These are phyloP conservation scores for Ogataea ganodermae DNA, from an alignment of 805 yeast species.

Conservation along the genomic window DNA sequence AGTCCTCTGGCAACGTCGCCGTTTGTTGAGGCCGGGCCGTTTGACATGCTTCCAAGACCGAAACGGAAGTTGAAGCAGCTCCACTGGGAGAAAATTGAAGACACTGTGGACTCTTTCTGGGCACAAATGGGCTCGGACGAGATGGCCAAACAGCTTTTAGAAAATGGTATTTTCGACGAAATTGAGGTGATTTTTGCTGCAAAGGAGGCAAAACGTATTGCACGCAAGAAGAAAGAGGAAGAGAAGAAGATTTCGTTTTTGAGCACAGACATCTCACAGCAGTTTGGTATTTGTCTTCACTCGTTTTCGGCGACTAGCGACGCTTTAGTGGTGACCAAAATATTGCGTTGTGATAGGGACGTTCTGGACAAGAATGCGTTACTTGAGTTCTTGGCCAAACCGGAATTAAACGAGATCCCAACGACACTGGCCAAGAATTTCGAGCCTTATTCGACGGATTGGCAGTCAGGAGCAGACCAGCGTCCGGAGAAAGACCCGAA, in stretches of 20 bases:
- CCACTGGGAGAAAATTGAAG: slow-evolving; percentile 95
- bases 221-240: slow-evolving; percentile 47
- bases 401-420: slow-evolving; percentile 74
- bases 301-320: slow-evolving; percentile 64
- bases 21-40: slow-evolving; percentile 34
- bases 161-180: slow-evolving; percentile 79
- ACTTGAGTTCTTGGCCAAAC: slow-evolving; percentile 79
- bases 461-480: slow-evolving; percentile 44
- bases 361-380: slow-evolving; percentile 70
- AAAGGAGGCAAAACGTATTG: slow-evolving; percentile 59
- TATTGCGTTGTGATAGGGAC: slow-evolving; percentile 74
- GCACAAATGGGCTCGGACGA: slow-evolving; percentile 58
- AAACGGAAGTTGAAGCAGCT: slow-evolving; percentile 83
- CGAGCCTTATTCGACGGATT: slow-evolving; percentile 79
- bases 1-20: slow-evolving; percentile 26
- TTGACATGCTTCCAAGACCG: slow-evolving; percentile 64
- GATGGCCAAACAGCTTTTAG: slow-evolving; percentile 62
- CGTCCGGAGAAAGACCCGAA: slow-evolving; percentile 69
- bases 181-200: slow-evolving; percentile 89
- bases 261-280: slow-evolving; percentile 87
- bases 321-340: slow-evolving; percentile 64
- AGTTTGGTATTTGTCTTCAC: slow-evolving; percentile 91
- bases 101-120: slow-evolving; percentile 88
- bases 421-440: slow-evolving; percentile 68
- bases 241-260: slow-evolving; percentile 65